Conservation (phyloP, 2,329 filamentous ascomycete species). For the Cladosporium halotolerans region DNA sequence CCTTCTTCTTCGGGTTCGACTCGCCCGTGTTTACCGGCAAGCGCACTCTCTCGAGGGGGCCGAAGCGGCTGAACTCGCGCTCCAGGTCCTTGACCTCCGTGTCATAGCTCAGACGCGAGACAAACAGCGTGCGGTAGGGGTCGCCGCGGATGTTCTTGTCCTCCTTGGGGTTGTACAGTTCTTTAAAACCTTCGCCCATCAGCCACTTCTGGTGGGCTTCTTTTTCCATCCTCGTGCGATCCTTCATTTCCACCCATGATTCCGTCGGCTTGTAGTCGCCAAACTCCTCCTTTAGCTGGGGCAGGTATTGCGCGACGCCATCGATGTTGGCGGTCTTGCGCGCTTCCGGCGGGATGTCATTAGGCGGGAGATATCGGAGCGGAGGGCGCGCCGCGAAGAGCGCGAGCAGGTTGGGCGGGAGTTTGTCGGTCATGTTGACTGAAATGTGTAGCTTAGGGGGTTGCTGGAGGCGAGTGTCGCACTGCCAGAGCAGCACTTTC, state of each 20-base stretch:
- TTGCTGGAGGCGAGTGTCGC: neutral
- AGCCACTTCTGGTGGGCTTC: slow-evolving; percentile 59
- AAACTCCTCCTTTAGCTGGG: slow-evolving; percentile 69
- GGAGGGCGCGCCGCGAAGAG: slow-evolving; percentile 93
- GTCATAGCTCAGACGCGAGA: slow-evolving; percentile 83
- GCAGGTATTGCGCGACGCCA: slow-evolving; percentile 69
- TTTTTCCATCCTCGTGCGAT: slow-evolving; percentile 78
- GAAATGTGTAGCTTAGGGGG: neutral
- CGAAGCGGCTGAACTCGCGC: slow-evolving; percentile 87
- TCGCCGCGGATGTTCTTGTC: slow-evolving; percentile 89
- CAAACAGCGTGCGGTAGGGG: slow-evolving; percentile 90
- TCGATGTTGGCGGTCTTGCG: slow-evolving; percentile 67
- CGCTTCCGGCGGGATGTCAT: slow-evolving; percentile 76
- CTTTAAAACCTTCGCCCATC: slow-evolving; percentile 56
- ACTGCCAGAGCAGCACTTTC: too few species aligned
- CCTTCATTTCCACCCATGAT: slow-evolving; percentile 84
- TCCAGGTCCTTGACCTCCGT: slow-evolving; percentile 85
- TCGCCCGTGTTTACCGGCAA: slow-evolving; percentile 70
- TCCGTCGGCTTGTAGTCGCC: slow-evolving; percentile 79
- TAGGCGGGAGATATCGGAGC: slow-evolving; percentile 78
- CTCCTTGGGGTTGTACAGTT: slow-evolving; percentile 69
- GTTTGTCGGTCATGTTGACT: slow-evolving; percentile 81
- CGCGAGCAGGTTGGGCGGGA: slow-evolving; percentile 84
- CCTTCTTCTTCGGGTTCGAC: slow-evolving; percentile 58
- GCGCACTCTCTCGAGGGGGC: slow-evolving; percentile 82